These are phyloP conservation scores for Suhomyces vadensis DNA, from an alignment of 805 yeast species.

Conservation along the genomic window DNA sequence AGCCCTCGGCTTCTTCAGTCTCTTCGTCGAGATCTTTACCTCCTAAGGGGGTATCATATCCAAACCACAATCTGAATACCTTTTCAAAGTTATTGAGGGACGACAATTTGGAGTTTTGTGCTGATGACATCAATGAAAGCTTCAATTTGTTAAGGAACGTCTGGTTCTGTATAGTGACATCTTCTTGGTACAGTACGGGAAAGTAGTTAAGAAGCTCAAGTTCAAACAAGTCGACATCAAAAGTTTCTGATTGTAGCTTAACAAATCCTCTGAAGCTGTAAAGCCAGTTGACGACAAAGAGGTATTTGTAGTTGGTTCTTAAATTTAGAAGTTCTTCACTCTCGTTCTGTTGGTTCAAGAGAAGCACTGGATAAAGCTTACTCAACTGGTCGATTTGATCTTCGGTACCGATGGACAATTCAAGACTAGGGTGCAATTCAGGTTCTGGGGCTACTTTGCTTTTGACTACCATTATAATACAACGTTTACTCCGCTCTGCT, in stretches of 20 bases:
- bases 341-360: conserved; percentile 14
- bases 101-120: conserved; percentile 39
- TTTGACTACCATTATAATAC: conserved; percentile 9
- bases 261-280: conserved; percentile 52
- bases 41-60: conserved; percentile 32
- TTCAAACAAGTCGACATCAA: conserved; percentile 61
- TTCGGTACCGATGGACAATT: conserved; percentile 10
- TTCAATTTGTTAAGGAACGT: conserved; percentile 45
- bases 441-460: not conserved
- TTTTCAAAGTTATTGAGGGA: conserved; percentile 33
- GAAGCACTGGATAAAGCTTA: conserved; percentile 13
- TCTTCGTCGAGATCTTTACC: conserved; percentile 27
- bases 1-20: conserved; percentile 20
- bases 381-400: conserved; percentile 13
- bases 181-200: conserved; percentile 10
- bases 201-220: conserved; percentile 50
- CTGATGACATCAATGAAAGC: conserved; percentile 38
- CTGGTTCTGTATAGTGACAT: conserved; percentile 4
- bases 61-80: conserved; percentile 36
- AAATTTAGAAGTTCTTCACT: conserved; percentile 10
- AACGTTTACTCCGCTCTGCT: no score
- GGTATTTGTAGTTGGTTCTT: conserved; percentile 20
- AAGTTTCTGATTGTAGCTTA: conserved; percentile 50
- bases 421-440: conserved; percentile 2
- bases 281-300: conserved; percentile 54